Evolutionary conservation across 2,329 filamentous ascomycete genomes (phyloP).

Genomic region (Hymenoscyphus repandus): DNA sequence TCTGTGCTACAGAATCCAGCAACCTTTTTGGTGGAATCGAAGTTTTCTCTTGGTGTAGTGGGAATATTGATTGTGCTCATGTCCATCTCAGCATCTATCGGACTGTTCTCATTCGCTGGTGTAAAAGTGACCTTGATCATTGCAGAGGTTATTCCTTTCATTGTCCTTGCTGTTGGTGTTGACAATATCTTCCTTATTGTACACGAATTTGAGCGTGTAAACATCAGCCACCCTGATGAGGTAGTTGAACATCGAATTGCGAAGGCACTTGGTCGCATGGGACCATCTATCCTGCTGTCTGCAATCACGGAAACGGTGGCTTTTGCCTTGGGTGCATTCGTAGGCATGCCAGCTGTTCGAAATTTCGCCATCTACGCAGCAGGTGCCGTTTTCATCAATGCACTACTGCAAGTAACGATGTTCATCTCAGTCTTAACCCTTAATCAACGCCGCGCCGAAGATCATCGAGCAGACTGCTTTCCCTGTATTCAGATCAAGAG

Average conservation of each 20-base stretch:
- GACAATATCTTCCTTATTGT: conserved; percentile 99
- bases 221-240: conserved; percentile 84
- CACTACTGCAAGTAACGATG: conserved; percentile 93
- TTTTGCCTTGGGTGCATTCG: conserved; percentile 86
- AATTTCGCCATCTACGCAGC: conserved; percentile 98
- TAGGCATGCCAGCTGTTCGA: conserved; percentile 94
- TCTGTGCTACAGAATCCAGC: conserved; percentile 78
- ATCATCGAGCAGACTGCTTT: conserved; percentile 83
- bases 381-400: conserved; percentile 94
- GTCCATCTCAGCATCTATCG: conserved; percentile 94
- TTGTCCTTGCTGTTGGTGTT: conserved; percentile 92
- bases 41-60: conserved; percentile 90
- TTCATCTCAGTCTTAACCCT: conserved; percentile 88
- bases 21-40: conserved; percentile 85
- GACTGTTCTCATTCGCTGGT: conserved; percentile 84
- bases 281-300: conserved; percentile 91
- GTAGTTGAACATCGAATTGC: conserved; percentile 81
- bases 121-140: conserved; percentile 97
- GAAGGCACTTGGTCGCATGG: conserved; percentile 89
- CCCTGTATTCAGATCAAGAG: conserved; percentile 80
- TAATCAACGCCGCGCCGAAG: conserved; percentile 88
- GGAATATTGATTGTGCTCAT: conserved; percentile 95
- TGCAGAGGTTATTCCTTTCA: conserved; percentile 95
- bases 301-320: conserved; percentile 92
- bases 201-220: conserved; percentile 94